Base-by-base conservation (phyloP, 2,329 filamentous ascomycete genomes). In the Coniochaeta prunicola region DNA sequence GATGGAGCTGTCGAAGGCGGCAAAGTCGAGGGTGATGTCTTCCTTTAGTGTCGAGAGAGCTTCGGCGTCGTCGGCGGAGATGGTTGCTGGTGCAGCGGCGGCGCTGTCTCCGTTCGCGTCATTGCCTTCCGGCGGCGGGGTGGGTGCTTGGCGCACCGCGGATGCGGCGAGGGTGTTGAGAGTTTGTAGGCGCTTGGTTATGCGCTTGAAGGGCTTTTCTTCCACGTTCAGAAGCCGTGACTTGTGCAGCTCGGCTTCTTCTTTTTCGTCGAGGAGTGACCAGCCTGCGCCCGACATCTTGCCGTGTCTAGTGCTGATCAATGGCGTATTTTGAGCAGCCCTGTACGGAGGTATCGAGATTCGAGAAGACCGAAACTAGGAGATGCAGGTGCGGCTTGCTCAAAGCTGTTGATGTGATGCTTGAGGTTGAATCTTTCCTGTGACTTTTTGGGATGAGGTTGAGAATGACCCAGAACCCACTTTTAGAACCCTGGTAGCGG, bases 181-280 rank as follows among this genome's bases (percentile, higher is more conserved):
- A 24, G 83, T 81, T 5, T 90, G 80, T 9, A 97, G 83, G 33
- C 90, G 88, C 74, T 92, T 92, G 24, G 90, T 90, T 60, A 97
- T 86, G 61, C 92, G 88, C 72, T 91, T 91, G 77, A 96, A 97
- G 0, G 92, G 91, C 60, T 92, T 92, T 70, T 96, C 91, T 77
- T 97, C 93, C 61, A 97, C 88, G 63, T 90, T 90, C 38, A 97
- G 83, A 4, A 97, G 88, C 45, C 93, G 90, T 31, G 83, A 83
- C 69, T 92, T 93, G 77, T 97, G 93, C 38, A 97, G 86, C 63
- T 91, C 87, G 71, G 91, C 88, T 75, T 92, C 89, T 64, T 91
- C 88, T 63, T 82, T 80, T 65, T 89, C 88, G 58, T 91, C 87
- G 55, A 96, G 78, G 54, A 92, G 77, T 50, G 82, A 80, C 78